Evolutionary conservation across 2,329 filamentous ascomycete genomes (phyloP), one percentile per base, ranked within the genome.

Genomic region (Trichoderma koningiopsis): DNA sequence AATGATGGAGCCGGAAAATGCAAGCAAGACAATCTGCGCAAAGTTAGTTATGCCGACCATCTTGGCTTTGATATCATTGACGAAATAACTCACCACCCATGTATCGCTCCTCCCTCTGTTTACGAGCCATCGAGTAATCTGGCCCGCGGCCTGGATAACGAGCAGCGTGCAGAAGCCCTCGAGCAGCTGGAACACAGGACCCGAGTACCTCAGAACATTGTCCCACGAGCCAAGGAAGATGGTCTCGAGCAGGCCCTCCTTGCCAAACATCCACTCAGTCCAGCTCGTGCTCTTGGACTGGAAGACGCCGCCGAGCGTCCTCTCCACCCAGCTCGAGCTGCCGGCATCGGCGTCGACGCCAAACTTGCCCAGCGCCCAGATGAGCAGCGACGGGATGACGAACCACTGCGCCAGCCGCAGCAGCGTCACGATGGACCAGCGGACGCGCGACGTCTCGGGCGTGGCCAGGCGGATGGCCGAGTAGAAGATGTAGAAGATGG

Each of bases 111-210:
- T 89, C 75, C 95, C 94, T 76, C 92, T 86, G 81, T 98, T 98
- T 68, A 98, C 95, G 35, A 98, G 87, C 91, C 94, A 98, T 79
- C 93, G 88, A 24, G 96, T 97, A 73, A 98, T 94, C 79, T 97
- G 95, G 0, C 96, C 96, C 16, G 92, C 91, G 22, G 94, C 93
- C 81, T 99, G 96, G 69, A 99, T 98, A 72, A 98, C 94, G 68
- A 98, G 83, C 75, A 99, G 83, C 77, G 93, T 98, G 84, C 96
- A 98, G 82, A 99, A 99, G 7, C 96, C 96, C 80, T 99, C 96
- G 64, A 92, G 88, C 10, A 99, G 85, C 82, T 99, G 96, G 83
- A 98, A 99, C 63, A 97, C 87, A 0, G 96, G 96, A 4, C 93
- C 96, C 40, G 94, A 97, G 83, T 96, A 98, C 77, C 91, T 87